Percentiles rank a stretch among this genome's conserved stretches.
Conservation (phyloP, 129 eudicot genomes). For the Scalesia atractyloides region DNA sequence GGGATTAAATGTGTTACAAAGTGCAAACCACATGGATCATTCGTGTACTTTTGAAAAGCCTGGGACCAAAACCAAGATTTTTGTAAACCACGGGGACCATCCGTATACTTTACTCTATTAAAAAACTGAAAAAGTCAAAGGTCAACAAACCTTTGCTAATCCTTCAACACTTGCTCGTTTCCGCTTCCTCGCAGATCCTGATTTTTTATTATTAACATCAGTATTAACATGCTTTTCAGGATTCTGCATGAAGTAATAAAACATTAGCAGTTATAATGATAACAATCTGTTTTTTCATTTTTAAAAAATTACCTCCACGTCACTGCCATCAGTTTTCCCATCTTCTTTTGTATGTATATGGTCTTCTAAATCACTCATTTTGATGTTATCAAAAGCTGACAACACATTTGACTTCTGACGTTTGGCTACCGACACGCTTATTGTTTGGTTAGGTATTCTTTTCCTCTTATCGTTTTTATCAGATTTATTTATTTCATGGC, state of each 20-base stretch:
- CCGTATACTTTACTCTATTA: too few relatives aligned
- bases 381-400: slow-evolving; percentile 47
- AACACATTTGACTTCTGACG: slow-evolving; percentile 56
- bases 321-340: slow-evolving; percentile 35
- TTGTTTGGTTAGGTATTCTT: slow-evolving; percentile 43
- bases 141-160: slow-evolving; percentile 68
- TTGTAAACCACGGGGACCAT: too few relatives aligned
- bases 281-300: not conserved
- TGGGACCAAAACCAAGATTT: too few relatives aligned
- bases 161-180: slow-evolving; percentile 60
- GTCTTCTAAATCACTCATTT: slow-evolving; percentile 47
- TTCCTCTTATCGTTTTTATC: slow-evolving; percentile 48
- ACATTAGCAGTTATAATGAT: not conserved
- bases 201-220: slow-evolving; percentile 36
- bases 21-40: too few relatives aligned
- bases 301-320: slow-evolving; percentile 46
- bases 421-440: slow-evolving; percentile 53
- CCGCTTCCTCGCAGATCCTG: slow-evolving; percentile 54
- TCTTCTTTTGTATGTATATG: slow-evolving; percentile 37
- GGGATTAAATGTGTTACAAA: too few relatives aligned
- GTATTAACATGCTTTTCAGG: slow-evolving; percentile 36
- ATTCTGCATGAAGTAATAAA: slow-evolving; percentile 39
- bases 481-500: slow-evolving; percentile 38
- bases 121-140: not conserved
- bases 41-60: too few relatives aligned